Conservation (phyloP, 1,139 yeast genomes). For the Candida sp. region DNA sequence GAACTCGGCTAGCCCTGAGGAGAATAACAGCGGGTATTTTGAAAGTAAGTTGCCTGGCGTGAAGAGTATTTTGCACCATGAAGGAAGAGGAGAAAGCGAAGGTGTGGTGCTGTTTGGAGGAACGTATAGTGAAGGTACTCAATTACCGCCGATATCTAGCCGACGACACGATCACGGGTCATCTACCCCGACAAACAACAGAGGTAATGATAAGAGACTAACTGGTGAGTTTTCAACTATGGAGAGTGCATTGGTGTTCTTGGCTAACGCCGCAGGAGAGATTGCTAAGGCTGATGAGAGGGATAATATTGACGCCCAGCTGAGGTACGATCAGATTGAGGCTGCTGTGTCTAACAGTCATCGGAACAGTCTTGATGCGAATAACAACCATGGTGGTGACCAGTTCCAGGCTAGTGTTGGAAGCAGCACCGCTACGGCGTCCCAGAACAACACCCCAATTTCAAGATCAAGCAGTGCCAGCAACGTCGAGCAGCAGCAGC, state of each 20-base stretch:
- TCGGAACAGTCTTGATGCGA: conserved; percentile 8
- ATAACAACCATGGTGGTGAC: neutral
- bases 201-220: neutral
- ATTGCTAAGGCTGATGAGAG: conserved; percentile 70
- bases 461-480: neutral
- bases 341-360: conserved; percentile 14
- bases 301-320: conserved; percentile 69
- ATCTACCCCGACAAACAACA: neutral
- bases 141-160: neutral
- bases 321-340: conserved; percentile 54
- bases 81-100: neutral
- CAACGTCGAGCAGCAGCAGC: neutral
- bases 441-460: neutral
- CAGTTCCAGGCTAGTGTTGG: too few species aligned
- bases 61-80: conserved; percentile 7
- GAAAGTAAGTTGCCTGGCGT: conserved; percentile 10
- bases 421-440: neutral
- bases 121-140: neutral
- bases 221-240: conserved; percentile 44
- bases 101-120: too few species aligned
- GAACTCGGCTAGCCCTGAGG: neutral
- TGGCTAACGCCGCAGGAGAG: conserved; percentile 79
- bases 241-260: conserved; percentile 71
- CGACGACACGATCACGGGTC: neutral
- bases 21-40: neutral